phyloP scores from a whole-genome alignment of 2,329 filamentous ascomycete species.

The Scleromitrula shiraiana region DNA sequence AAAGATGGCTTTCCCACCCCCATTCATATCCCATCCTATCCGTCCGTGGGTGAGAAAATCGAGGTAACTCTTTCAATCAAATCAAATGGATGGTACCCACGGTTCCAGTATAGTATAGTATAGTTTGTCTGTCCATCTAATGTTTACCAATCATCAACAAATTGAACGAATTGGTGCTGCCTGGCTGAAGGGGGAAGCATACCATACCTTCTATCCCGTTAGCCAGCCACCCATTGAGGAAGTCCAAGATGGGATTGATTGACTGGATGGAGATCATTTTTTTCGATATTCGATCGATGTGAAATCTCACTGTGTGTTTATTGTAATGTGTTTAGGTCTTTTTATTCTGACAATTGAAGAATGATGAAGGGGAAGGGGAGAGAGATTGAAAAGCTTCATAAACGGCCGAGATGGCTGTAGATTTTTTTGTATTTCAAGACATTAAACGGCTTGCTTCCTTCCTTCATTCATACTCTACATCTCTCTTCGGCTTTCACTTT shows the following conservation, averaged over 20 bases:
- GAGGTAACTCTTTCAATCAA: too few species aligned
- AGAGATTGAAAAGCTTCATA: slow-evolving; percentile 21
- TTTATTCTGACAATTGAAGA: too few species aligned
- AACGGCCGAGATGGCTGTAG: slow-evolving; percentile 16
- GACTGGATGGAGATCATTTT: slow-evolving; percentile 8
- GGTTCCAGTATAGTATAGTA: too few species aligned
- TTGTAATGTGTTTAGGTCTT: too few species aligned
- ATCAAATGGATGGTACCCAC: too few species aligned
- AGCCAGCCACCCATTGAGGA: slow-evolving; percentile 27
- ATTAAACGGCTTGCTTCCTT: slow-evolving; percentile 13
- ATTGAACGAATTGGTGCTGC: slow-evolving; percentile 6
- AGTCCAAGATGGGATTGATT: slow-evolving; percentile 8
- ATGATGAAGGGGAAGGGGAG: too few species aligned
- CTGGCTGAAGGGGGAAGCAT: slow-evolving; percentile 23
- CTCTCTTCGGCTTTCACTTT: too few species aligned
- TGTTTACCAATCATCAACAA: slow-evolving; percentile 4
- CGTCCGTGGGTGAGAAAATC: too few species aligned
- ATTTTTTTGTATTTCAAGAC: slow-evolving; percentile 15
- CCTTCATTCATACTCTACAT: slow-evolving; percentile 6
- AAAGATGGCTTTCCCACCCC: slow-evolving; percentile 9
- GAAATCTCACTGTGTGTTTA: too few species aligned
- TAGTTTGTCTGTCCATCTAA: too few species aligned
- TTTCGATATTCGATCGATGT: too few species aligned
- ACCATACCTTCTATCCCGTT: slow-evolving; percentile 14
- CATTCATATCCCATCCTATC: too few species aligned